A percentile compares a stretch with the other conserved stretches of the same genome.
Evolutionary conservation across 768 basidiomycete genomes (phyloP).

Genomic region (Suillus americanus): DNA sequence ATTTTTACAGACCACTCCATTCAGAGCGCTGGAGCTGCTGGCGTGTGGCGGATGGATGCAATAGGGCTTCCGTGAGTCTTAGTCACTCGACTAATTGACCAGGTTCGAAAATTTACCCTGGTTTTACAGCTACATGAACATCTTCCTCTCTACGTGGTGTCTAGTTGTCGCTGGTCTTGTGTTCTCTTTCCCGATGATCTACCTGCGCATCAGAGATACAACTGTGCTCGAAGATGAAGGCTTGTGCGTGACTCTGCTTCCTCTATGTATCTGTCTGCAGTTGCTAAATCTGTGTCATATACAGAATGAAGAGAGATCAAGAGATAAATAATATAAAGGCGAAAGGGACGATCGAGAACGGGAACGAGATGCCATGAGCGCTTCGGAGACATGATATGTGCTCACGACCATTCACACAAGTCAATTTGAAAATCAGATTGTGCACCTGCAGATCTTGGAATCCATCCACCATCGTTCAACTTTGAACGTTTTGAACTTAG

Average conservation of each 20-base stretch:
- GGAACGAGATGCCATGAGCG: not conserved
- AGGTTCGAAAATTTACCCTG: constrained; percentile 1
- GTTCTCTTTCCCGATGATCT: constrained; percentile 71
- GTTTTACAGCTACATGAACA: constrained; percentile 53
- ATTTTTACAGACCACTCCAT: constrained; percentile 58
- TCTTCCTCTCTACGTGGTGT: constrained; percentile 72
- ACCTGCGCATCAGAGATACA: constrained; percentile 60
- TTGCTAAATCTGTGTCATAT: not conserved
- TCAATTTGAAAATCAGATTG: not conserved
- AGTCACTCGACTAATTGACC: not conserved
- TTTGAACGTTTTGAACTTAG: not conserved
- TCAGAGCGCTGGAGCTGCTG: constrained; percentile 73
- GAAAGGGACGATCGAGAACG: not conserved
- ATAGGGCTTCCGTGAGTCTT: constrained; percentile 58
- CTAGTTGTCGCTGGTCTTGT: constrained; percentile 62
- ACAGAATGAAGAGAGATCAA: constrained; percentile 1
- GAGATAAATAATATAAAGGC: not conserved
- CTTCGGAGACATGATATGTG: not conserved
- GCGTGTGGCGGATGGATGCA: constrained; percentile 69
- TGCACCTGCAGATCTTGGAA: not conserved
- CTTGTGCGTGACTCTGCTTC: constrained; percentile 38
- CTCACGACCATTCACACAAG: not conserved
- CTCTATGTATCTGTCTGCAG: not conserved
- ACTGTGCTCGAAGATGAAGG: constrained; percentile 54
- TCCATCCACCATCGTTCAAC: not conserved